Percentiles rank a stretch among this genome's conserved stretches.
These are phyloP conservation scores for Prinsepia uniflora DNA, from an alignment of 306 rosid species.

Conservation along the genomic window DNA sequence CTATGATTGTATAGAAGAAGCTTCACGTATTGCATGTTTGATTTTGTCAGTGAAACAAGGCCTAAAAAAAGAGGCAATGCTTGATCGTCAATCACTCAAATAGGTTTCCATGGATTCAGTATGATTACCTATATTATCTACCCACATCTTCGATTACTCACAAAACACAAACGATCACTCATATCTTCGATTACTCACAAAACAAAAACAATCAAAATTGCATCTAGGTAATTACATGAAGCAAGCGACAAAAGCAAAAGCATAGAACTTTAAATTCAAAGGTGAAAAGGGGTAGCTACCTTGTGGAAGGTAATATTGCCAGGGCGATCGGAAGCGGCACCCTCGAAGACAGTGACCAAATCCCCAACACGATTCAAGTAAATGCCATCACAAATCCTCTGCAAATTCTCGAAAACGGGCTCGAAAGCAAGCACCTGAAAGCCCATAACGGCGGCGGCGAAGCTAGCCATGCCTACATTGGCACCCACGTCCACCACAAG, in stretches of 20 bases:
- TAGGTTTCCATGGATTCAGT: not conserved
- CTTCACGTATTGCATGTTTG: not conserved
- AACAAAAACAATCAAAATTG: no score
- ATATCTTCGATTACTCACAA: no score
- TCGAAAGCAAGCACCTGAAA: slow-evolving; percentile 78
- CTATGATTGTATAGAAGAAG: not conserved
- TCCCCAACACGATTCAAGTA: slow-evolving; percentile 73
- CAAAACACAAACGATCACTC: no score
- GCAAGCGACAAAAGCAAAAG: not conserved
- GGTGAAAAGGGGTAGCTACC: slow-evolving; percentile 60
- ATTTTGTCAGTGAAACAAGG: not conserved
- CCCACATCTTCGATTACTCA: not conserved
- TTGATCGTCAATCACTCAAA: not conserved
- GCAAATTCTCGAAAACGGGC: slow-evolving; percentile 90
- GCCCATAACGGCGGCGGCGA: slow-evolving; percentile 91
- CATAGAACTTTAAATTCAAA: not conserved
- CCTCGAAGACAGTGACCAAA: slow-evolving; percentile 76
- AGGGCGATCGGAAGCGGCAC: slow-evolving; percentile 73
- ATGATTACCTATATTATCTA: not conserved
- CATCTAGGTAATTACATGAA: not conserved
- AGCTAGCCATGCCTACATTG: slow-evolving; percentile 91
- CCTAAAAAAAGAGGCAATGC: not conserved
- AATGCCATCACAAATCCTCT: slow-evolving; percentile 91
- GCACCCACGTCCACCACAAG: slow-evolving; percentile 88
- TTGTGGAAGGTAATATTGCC: slow-evolving; percentile 87